A percentile compares a stretch with the other conserved stretches of the same genome.
Conservation (phyloP, 345 rosid genomes). For the Litchi chinensis region DNA sequence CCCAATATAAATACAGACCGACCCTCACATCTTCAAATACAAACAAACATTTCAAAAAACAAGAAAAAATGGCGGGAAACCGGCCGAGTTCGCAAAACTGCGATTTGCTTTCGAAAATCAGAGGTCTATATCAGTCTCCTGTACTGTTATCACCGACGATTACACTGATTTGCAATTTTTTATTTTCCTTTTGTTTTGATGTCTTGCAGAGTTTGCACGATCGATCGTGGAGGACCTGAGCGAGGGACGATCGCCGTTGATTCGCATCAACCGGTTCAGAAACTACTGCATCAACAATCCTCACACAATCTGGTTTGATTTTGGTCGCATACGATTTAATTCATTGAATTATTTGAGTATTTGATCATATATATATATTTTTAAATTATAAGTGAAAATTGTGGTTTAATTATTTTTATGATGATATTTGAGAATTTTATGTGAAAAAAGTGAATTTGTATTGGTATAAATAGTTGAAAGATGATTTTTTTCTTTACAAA, state of each 20-base stretch:
- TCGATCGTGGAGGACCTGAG: conserved; percentile 56
- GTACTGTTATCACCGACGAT: neutral
- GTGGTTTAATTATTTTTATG: neutral
- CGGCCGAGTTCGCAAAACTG: conserved; percentile 24
- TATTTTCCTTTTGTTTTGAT: too few species aligned
- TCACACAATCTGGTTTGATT: conserved; percentile 51
- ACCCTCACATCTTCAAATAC: neutral
- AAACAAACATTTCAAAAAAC: neutral
- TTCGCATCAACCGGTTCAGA: conserved; percentile 57
- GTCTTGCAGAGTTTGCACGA: conserved; percentile 55
- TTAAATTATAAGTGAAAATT: too few species aligned
- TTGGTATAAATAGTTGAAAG: too few species aligned
- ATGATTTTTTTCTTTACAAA: too few species aligned
- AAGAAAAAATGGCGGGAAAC: conserved; percentile 64
- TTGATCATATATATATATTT: neutral
- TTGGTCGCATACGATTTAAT: neutral
- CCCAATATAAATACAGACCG: neutral
- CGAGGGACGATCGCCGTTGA: conserved; percentile 49
- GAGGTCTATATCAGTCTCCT: conserved; percentile 37
- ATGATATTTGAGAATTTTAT: too few species aligned
- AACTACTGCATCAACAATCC: conserved; percentile 59
- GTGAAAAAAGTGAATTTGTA: too few species aligned
- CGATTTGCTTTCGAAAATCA: conserved; percentile 52
- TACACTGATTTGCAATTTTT: neutral
- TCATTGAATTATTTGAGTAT: neutral